Conservation (phyloP, 2,329 filamentous ascomycete species). For the Cercospora zeae-maydis region DNA sequence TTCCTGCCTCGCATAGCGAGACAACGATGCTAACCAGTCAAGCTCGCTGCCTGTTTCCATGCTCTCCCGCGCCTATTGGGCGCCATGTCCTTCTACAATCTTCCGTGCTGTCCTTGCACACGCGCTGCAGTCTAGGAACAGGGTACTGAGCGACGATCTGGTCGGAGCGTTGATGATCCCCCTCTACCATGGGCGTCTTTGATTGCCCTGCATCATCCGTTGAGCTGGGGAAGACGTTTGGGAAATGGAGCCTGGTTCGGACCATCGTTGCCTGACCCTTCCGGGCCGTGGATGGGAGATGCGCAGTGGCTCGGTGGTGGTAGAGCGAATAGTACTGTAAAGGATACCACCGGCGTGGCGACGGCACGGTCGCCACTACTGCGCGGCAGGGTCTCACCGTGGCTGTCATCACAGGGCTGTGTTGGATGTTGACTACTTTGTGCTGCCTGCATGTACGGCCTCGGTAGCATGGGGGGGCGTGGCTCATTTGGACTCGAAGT, state of each 20-base stretch:
- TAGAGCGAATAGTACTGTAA: no score
- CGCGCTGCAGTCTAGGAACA: neutral
- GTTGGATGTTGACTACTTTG: neutral
- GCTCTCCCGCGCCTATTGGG: neutral
- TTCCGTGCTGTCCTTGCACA: neutral
- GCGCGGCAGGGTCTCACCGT: neutral
- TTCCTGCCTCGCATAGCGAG: slow-evolving; percentile 1
- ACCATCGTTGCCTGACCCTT: neutral
- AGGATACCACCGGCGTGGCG: neutral
- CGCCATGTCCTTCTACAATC: neutral
- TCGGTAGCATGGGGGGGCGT: no score
- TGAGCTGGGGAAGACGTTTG: slow-evolving; percentile 2
- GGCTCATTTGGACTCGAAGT: no score
- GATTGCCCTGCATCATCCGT: neutral
- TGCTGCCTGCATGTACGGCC: neutral
- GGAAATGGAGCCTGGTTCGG: neutral
- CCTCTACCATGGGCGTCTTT: neutral
- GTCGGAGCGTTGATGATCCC: neutral
- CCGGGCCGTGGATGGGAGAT: neutral
- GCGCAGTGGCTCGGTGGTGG: neutral
- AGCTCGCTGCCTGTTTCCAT: neutral
- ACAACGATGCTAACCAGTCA: neutral
- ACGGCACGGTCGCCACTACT: slow-evolving; percentile 1
- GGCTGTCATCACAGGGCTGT: neutral
- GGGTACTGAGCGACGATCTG: neutral